Conservation (phyloP, 1,284 basidiomycete species). For the Stygiomarasmius scandens region DNA sequence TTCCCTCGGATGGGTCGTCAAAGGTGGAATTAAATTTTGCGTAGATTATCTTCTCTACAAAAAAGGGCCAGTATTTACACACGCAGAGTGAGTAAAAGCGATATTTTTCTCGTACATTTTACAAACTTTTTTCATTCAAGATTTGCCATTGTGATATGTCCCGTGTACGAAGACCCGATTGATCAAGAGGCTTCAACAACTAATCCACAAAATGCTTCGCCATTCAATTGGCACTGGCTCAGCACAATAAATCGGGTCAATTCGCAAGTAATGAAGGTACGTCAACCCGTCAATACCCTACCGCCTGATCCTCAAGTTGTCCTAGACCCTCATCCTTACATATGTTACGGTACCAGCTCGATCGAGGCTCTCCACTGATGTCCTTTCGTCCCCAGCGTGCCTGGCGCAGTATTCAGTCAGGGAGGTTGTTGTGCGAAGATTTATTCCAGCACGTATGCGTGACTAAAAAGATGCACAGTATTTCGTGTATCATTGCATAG, state of each 20-base stretch:
- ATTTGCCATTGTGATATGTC: slow-evolving; percentile 88
- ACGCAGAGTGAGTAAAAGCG: slow-evolving; percentile 79
- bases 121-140: slow-evolving; percentile 41
- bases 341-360: slow-evolving; percentile 89
- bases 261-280: slow-evolving; percentile 93
- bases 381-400: slow-evolving; percentile 71
- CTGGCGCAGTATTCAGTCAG: slow-evolving; percentile 76
- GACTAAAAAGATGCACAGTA: too few species aligned
- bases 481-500: too few species aligned
- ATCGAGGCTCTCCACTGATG: slow-evolving; percentile 50
- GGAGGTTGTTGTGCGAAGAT: slow-evolving; percentile 86
- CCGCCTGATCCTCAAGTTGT: neutral
- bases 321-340: slow-evolving; percentile 83
- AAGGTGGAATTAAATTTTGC: slow-evolving; percentile 96
- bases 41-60: slow-evolving; percentile 95
- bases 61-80: slow-evolving; percentile 91
- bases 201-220: slow-evolving; percentile 63
- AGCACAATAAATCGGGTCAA: slow-evolving; percentile 97
- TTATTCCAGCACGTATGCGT: slow-evolving; percentile 91
- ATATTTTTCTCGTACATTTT: neutral
- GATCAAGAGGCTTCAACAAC: slow-evolving; percentile 71
- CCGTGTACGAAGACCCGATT: slow-evolving; percentile 82
- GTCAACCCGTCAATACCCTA: slow-evolving; percentile 4
- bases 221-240: slow-evolving; percentile 93
- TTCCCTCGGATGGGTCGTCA: slow-evolving; percentile 97